These are phyloP conservation scores for Lachnellula hyalina DNA, from an alignment of 2,329 filamentous ascomycete genomes.

Conservation along the genomic window DNA sequence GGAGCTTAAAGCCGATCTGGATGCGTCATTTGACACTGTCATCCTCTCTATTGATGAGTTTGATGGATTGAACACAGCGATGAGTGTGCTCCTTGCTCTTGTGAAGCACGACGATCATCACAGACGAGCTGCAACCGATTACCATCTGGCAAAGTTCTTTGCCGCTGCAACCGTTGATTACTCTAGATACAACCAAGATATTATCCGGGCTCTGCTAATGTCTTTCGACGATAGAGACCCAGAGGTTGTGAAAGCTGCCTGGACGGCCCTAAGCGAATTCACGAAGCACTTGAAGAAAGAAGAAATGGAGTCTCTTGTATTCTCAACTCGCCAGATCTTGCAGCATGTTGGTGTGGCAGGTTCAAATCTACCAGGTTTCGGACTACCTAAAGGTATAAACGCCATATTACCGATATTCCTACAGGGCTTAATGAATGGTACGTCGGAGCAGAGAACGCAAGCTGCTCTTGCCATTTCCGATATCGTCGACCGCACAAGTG, in stretches of 20 bases:
- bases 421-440: constrained; percentile 96
- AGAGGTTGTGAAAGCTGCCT: constrained; percentile 83
- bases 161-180: constrained; percentile 76
- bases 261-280: constrained; percentile 79
- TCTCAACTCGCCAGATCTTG: constrained; percentile 79
- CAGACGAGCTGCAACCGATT: constrained; percentile 70
- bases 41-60: constrained; percentile 91
- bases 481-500: constrained; percentile 86
- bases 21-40: constrained; percentile 80
- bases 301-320: constrained; percentile 91
- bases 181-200: constrained; percentile 91
- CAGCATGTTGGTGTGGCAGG: constrained; percentile 86
- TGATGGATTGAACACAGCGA: constrained; percentile 90
- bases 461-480: constrained; percentile 92
- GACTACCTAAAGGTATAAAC: constrained; percentile 92
- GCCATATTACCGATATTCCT: constrained; percentile 94
- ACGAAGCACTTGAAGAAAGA: constrained; percentile 91
- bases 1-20: constrained; percentile 66
- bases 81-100: constrained; percentile 85
- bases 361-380: constrained; percentile 79
- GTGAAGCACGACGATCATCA: constrained; percentile 91
- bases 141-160: constrained; percentile 84
- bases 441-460: constrained; percentile 83
- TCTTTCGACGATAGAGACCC: constrained; percentile 84
- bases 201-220: constrained; percentile 83